These are phyloP conservation scores for Odontarrhena argentea DNA, from an alignment of 345 rosid species.

Conservation along the genomic window DNA sequence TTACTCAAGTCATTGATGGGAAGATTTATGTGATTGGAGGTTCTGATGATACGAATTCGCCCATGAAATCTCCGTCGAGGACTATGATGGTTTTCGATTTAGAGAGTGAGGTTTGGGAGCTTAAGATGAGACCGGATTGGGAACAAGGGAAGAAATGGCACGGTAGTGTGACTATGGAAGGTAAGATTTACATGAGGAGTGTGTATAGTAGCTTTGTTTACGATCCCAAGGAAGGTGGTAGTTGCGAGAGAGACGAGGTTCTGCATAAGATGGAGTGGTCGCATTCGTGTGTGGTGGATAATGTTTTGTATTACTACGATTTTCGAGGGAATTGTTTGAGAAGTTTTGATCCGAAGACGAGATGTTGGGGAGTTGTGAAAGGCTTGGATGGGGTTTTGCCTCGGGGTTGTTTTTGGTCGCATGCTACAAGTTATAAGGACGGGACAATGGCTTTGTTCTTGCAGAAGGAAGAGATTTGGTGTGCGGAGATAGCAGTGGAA, in stretches of 20 bases:
- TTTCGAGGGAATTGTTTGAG: slow-evolving; percentile 25
- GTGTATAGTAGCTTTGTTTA: slow-evolving; percentile 30
- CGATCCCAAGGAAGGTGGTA: neutral
- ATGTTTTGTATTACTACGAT: slow-evolving; percentile 35
- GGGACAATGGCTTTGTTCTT: slow-evolving; percentile 28
- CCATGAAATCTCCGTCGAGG: slow-evolving; percentile 31
- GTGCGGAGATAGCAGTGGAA: slow-evolving; percentile 33
- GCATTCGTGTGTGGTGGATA: slow-evolving; percentile 28
- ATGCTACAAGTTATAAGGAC: neutral
- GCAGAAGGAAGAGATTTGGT: slow-evolving; percentile 36
- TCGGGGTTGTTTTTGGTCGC: slow-evolving; percentile 26
- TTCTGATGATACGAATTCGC: slow-evolving; percentile 17
- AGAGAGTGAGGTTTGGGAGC: slow-evolving; percentile 7
- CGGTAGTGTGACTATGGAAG: slow-evolving; percentile 28
- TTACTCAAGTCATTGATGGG: slow-evolving; percentile 4
- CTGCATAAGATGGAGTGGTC: slow-evolving; percentile 36
- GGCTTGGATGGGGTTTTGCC: slow-evolving; percentile 33
- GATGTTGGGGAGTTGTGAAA: slow-evolving; percentile 32
- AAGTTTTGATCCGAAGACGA: slow-evolving; percentile 32
- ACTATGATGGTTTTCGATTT: slow-evolving; percentile 34
- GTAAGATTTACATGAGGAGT: slow-evolving; percentile 38
- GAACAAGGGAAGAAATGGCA: slow-evolving; percentile 33
- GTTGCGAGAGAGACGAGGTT: slow-evolving; percentile 22
- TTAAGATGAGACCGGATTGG: slow-evolving; percentile 22
- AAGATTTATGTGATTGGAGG: slow-evolving; percentile 37